Conservation (phyloP, 805 yeast species). For the Blastobotrys peoriensis region DNA sequence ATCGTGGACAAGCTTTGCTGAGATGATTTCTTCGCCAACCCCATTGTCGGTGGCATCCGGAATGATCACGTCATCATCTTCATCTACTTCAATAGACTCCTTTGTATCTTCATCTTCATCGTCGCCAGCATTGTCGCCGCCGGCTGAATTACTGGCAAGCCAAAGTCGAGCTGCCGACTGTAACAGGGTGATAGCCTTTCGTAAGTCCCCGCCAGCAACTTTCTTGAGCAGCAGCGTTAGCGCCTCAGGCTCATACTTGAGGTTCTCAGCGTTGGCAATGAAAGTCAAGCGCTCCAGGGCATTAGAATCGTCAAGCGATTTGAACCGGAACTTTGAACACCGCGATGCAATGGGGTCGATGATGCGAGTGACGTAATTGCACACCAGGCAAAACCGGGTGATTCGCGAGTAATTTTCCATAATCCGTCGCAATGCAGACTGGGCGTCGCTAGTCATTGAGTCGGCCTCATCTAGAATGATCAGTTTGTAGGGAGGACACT, state of each 20-base stretch:
- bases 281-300: conserved; percentile 63
- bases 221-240: conserved; percentile 53
- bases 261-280: conserved; percentile 50
- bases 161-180: conserved; percentile 53
- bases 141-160: conserved; percentile 42
- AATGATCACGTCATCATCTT: conserved; percentile 14
- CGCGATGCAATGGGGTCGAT: conserved; percentile 96
- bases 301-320: conserved; percentile 61
- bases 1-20: conserved; percentile 50
- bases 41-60: conserved; percentile 12
- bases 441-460: conserved; percentile 84
- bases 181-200: conserved; percentile 84
- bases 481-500: conserved; percentile 95
- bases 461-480: conserved; percentile 92
- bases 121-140: conserved; percentile 30
- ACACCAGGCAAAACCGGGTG: conserved; percentile 88
- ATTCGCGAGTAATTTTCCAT: conserved; percentile 77
- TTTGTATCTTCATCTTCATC: conserved; percentile 23
- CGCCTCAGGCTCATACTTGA: conserved; percentile 42
- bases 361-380: conserved; percentile 94
- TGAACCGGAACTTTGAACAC: conserved; percentile 92
- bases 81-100: conserved; percentile 31
- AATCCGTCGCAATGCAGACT: conserved; percentile 90
- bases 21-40: conserved; percentile 27
- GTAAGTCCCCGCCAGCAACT: conserved; percentile 81